These are phyloP conservation scores for Fusarium euwallaceae DNA, from an alignment of 2,329 filamentous ascomycete genomes.

Conservation along the genomic window DNA sequence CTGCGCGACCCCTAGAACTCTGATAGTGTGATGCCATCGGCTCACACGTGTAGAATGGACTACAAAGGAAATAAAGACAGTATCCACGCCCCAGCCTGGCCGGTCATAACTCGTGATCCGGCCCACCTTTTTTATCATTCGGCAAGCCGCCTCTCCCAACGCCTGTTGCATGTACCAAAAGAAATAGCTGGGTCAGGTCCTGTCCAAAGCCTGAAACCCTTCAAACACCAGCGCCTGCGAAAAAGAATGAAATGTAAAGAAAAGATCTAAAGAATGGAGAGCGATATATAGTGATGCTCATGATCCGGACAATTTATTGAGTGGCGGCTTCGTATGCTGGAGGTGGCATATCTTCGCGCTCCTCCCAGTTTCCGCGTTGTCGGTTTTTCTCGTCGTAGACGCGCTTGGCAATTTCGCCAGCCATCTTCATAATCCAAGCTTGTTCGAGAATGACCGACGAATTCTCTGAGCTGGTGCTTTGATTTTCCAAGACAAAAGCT, in stretches of 20 bases:
- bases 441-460: slow-evolving; percentile 78
- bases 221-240: slow-evolving; percentile 42
- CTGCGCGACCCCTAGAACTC: slow-evolving; percentile 25
- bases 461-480: slow-evolving; percentile 58
- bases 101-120: slow-evolving; percentile 33
- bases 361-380: slow-evolving; percentile 56
- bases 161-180: slow-evolving; percentile 38
- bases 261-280: slow-evolving; percentile 36
- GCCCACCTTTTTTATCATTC: slow-evolving; percentile 41
- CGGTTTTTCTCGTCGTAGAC: slow-evolving; percentile 87
- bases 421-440: slow-evolving; percentile 94
- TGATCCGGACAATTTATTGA: slow-evolving; percentile 49
- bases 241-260: slow-evolving; percentile 31
- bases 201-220: slow-evolving; percentile 28
- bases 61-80: slow-evolving; percentile 20
- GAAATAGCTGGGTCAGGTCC: slow-evolving; percentile 24
- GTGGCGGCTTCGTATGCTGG: slow-evolving; percentile 71
- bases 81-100: slow-evolving; percentile 27
- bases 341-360: slow-evolving; percentile 69
- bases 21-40: slow-evolving; percentile 21
- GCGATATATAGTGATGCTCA: slow-evolving; percentile 29
- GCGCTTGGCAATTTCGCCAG: slow-evolving; percentile 87
- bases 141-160: slow-evolving; percentile 34
- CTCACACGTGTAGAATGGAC: slow-evolving; percentile 24
- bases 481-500: slow-evolving; percentile 49